phyloP scores from a whole-genome alignment of 768 basidiomycete species.

The Tulasnella sp. region DNA sequence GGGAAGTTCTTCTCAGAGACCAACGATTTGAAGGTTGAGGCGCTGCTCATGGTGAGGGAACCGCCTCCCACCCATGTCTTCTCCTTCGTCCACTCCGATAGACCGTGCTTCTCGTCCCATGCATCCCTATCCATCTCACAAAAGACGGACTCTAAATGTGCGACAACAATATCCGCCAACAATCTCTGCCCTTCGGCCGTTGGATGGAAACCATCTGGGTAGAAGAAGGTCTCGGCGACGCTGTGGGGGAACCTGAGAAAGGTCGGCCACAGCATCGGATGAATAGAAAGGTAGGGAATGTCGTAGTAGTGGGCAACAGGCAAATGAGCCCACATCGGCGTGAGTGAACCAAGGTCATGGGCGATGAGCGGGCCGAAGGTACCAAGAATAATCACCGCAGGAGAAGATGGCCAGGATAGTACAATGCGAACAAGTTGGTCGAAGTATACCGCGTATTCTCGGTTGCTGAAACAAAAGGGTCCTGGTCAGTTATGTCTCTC shows the following conservation, averaged over 20 bases:
- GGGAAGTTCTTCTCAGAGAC: conserved; percentile 1
- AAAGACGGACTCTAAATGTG: not conserved
- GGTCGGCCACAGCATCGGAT: conserved; percentile 4
- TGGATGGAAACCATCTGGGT: conserved; percentile 17
- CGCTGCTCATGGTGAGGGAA: not conserved
- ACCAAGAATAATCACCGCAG: conserved; percentile 23
- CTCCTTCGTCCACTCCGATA: not conserved
- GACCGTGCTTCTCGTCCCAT: not conserved
- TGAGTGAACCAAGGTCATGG: conserved; percentile 24
- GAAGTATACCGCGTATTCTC: conserved; percentile 19
- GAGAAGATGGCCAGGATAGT: conserved; percentile 7
- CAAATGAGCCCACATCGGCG: conserved; percentile 15
- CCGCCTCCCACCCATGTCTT: conserved; percentile 27
- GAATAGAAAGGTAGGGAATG: conserved; percentile 22
- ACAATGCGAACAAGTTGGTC: conserved; percentile 29
- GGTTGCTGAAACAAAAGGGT: not conserved
- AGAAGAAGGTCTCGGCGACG: conserved; percentile 19
- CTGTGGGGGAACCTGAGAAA: conserved; percentile 24
- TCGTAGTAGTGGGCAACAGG: conserved; percentile 28
- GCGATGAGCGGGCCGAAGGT: conserved; percentile 8
- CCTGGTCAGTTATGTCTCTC: not conserved
- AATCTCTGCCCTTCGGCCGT: conserved; percentile 16
- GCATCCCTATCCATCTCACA: conserved; percentile 25
- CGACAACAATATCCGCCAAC: conserved; percentile 13
- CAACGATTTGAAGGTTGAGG: conserved; percentile 6